phyloP scores from a whole-genome alignment of 2,329 filamentous ascomycete genomes.

The Verticillium longisporum region DNA sequence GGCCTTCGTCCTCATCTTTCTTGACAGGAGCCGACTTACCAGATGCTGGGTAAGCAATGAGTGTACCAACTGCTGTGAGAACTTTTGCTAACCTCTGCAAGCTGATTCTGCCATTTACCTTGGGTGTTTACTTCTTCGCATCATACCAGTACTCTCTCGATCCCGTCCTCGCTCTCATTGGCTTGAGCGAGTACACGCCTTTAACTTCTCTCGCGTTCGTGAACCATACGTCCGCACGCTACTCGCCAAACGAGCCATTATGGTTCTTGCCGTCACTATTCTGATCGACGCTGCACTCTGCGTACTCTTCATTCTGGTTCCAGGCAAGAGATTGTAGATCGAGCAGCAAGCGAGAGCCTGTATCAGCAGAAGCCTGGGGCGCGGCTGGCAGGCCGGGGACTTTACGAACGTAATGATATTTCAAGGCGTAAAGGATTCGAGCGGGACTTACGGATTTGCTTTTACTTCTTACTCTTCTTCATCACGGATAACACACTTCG shows the following conservation, averaged over 20 bases:
- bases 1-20: conserved; percentile 87
- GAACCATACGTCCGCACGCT: conserved; percentile 89
- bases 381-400: background rate
- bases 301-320: conserved; percentile 89
- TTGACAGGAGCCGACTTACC: conserved; percentile 65
- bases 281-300: conserved; percentile 74
- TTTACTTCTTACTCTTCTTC: conserved; percentile 8
- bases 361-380: background rate
- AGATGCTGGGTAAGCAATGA: conserved; percentile 71
- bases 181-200: conserved; percentile 92
- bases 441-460: conserved; percentile 1
- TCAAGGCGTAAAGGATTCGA: conserved; percentile 6
- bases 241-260: conserved; percentile 73
- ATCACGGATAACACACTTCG: background rate
- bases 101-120: conserved; percentile 80
- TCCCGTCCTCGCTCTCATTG: conserved; percentile 80
- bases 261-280: conserved; percentile 70
- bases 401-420: conserved; percentile 9
- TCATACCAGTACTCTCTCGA: conserved; percentile 96
- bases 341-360: background rate
- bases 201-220: conserved; percentile 78
- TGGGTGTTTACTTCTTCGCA: conserved; percentile 81
- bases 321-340: conserved; percentile 68
- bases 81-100: conserved; percentile 15
- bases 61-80: background rate